A percentile compares a stretch with the other conserved stretches of the same genome.
phyloP scores from a whole-genome alignment of 805 yeast genomes.

The Wickerhamomyces chambardii region DNA sequence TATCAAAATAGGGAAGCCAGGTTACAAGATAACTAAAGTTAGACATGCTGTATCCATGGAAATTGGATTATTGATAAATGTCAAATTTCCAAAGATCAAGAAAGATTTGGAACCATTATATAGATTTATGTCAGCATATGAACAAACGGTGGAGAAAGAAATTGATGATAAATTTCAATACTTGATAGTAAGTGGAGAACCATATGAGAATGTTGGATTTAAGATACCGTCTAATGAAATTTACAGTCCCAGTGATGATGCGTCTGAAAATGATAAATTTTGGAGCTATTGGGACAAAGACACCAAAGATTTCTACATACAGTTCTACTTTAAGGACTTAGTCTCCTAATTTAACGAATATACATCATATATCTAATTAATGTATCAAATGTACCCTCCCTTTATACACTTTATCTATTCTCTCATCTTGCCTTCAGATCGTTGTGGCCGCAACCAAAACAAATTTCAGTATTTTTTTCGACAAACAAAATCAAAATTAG shows the following conservation, averaged over 20 bases:
- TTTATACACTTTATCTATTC: too few relatives aligned
- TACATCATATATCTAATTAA: too few relatives aligned
- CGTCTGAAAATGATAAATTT: constrained; percentile 25
- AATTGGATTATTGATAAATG: constrained; percentile 57
- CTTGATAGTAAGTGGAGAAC: constrained; percentile 78
- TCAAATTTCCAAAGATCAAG: constrained; percentile 43
- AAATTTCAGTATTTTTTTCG: too few relatives aligned
- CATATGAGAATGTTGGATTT: constrained; percentile 75
- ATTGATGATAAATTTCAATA: constrained; percentile 49
- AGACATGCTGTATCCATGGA: constrained; percentile 49
- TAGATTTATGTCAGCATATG: constrained; percentile 72
- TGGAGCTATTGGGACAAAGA: constrained; percentile 77
- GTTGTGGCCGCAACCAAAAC: too few relatives aligned
- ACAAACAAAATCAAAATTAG: too few relatives aligned
- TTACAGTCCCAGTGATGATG: constrained; percentile 23
- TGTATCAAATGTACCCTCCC: too few relatives aligned
- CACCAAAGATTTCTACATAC: constrained; percentile 59
- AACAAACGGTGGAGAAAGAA: constrained; percentile 45
- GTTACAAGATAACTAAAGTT: constrained; percentile 57
- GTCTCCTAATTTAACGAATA: too few relatives aligned
- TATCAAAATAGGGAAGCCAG: constrained; percentile 66
- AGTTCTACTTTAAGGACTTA: constrained; percentile 41
- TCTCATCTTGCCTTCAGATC: too few relatives aligned
- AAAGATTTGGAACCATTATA: constrained; percentile 46
- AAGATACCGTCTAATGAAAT: constrained; percentile 59